Percentiles rank a stretch among this genome's conserved stretches.
These are phyloP conservation scores for Boletus patriciae DNA, from an alignment of 768 basidiomycete species.

Conservation along the genomic window DNA sequence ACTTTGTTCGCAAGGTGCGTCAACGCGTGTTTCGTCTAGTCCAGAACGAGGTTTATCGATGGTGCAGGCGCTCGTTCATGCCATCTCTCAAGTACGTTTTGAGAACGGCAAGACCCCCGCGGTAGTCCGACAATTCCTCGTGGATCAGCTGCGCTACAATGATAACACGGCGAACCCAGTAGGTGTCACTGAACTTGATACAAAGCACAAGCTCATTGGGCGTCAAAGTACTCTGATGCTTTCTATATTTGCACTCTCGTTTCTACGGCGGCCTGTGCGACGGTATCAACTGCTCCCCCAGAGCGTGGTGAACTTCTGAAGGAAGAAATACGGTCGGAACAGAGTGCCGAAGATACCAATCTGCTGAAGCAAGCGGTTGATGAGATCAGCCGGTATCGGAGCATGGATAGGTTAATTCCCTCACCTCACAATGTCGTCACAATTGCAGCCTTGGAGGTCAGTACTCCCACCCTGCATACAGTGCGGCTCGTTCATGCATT, in stretches of 20 bases:
- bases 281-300: constrained; percentile 72
- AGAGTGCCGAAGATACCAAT: constrained; percentile 65
- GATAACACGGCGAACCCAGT: constrained; percentile 92
- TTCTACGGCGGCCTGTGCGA: constrained; percentile 75
- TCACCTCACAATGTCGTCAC: constrained; percentile 94
- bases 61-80: constrained; percentile 68
- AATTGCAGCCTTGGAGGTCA: constrained; percentile 84
- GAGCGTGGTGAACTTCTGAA: constrained; percentile 78
- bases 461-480: constrained; percentile 21
- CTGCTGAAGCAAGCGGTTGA: constrained; percentile 72
- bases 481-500: constrained; percentile 5
- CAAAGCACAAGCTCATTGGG: constrained; percentile 1
- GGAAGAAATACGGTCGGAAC: constrained; percentile 63
- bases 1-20: constrained; percentile 88
- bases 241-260: constrained; percentile 88
- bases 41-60: constrained; percentile 5
- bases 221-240: constrained; percentile 78
- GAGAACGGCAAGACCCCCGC: constrained; percentile 84
- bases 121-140: constrained; percentile 82
- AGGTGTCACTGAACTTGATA: constrained; percentile 30
- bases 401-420: constrained; percentile 93
- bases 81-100: constrained; percentile 84
- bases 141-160: constrained; percentile 92
- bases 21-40: not conserved
- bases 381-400: constrained; percentile 89